phyloP scores from a whole-genome alignment of 2,329 filamentous ascomycete genomes.

The Claviceps monticola region DNA sequence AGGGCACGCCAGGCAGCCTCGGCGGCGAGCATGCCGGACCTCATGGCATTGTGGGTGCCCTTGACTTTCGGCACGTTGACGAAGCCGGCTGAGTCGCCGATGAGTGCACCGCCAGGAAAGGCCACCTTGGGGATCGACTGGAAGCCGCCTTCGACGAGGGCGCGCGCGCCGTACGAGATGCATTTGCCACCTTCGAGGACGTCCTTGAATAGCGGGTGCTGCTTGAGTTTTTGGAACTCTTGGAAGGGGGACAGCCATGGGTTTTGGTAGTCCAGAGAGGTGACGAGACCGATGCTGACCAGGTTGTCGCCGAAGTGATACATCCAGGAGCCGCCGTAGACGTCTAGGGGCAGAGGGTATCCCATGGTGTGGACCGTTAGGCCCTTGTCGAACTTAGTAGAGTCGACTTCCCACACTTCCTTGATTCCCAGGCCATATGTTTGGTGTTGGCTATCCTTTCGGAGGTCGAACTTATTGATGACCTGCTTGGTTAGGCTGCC shows the following conservation, averaged over 20 bases:
- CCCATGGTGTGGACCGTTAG: slow-evolving; percentile 83
- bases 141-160: slow-evolving; percentile 87
- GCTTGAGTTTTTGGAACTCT: slow-evolving; percentile 98
- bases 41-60: slow-evolving; percentile 95
- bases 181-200: slow-evolving; percentile 94
- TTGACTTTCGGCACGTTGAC: slow-evolving; percentile 98
- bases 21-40: slow-evolving; percentile 89
- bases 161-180: slow-evolving; percentile 87
- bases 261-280: slow-evolving; percentile 90
- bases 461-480: slow-evolving; percentile 83
- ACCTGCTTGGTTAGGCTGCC: slow-evolving; percentile 92
- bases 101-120: slow-evolving; percentile 88
- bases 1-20: slow-evolving; percentile 79
- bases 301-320: slow-evolving; percentile 98
- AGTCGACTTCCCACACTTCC: slow-evolving; percentile 93
- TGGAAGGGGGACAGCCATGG: slow-evolving; percentile 91
- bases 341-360: slow-evolving; percentile 75
- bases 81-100: slow-evolving; percentile 92
- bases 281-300: slow-evolving; percentile 80
- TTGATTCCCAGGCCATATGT: slow-evolving; percentile 93
- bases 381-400: slow-evolving; percentile 82
- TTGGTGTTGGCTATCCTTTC: slow-evolving; percentile 79
- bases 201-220: slow-evolving; percentile 77
- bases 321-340: slow-evolving; percentile 97
- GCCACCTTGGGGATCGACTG: slow-evolving; percentile 96